phyloP scores from a whole-genome alignment of 2,329 filamentous ascomycete species.

The Phyllosticta citribraziliensis region DNA sequence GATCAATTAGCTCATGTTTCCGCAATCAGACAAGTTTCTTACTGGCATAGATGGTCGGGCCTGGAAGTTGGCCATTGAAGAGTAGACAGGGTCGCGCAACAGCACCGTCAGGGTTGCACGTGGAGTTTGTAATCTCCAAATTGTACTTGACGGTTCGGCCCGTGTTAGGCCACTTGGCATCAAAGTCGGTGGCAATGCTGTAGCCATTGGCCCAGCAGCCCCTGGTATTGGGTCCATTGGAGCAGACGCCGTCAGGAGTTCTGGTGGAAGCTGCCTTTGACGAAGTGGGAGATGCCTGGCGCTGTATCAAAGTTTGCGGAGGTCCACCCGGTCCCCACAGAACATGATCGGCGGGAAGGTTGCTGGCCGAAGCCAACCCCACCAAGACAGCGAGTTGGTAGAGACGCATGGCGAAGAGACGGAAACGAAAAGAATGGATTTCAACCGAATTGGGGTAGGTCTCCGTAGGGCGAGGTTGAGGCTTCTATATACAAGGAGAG shows the following conservation, averaged over 20 bases:
- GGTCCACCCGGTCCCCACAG: conserved; percentile 17
- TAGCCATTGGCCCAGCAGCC: conserved; percentile 35
- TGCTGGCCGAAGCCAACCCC: conserved; percentile 13
- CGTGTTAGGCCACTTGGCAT: conserved; percentile 31
- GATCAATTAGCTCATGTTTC: not conserved
- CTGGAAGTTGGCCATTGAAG: conserved; percentile 49
- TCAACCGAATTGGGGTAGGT: not conserved
- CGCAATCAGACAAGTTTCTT: not conserved
- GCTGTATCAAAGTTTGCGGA: conserved; percentile 8
- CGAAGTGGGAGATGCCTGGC: not conserved
- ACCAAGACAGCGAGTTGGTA: conserved; percentile 14
- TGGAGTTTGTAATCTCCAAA: conserved; percentile 32
- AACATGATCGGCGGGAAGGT: conserved; percentile 14
- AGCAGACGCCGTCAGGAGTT: conserved; percentile 22
- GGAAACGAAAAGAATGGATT: not conserved
- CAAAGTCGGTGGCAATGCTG: conserved; percentile 37
- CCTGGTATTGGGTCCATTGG: conserved; percentile 26
- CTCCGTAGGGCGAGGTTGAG: not conserved
- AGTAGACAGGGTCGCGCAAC: conserved; percentile 21
- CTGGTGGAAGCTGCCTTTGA: conserved; percentile 8
- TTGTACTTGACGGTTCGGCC: conserved; percentile 22
- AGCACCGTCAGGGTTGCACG: conserved; percentile 31
- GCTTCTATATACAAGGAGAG: not conserved
- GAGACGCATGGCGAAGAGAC: conserved; percentile 12
- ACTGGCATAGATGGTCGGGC: conserved; percentile 33